Base-by-base conservation (phyloP, 2,329 filamentous ascomycete species). In the Aspergillus pseudotamarii region DNA sequence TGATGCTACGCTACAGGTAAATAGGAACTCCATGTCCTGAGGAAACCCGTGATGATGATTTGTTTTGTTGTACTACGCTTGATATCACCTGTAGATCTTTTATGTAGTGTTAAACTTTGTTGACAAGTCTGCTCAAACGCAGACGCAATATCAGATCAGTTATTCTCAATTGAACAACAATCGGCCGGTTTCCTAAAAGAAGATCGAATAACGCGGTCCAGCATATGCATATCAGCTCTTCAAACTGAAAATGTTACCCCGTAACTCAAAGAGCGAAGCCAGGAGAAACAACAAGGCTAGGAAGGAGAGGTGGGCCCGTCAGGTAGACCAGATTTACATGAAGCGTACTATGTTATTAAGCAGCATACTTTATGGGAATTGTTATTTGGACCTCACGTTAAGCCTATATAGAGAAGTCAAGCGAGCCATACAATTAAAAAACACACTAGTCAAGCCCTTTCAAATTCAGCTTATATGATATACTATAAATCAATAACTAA, bases 1-100 rank as follows among this genome's bases (percentile, higher is more conserved):
- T 55, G 63, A 64, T 48, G 57, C 50, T 54, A 64, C 51, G 57
- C 56, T 54, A 64, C 56, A 62, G 46, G 64, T 64, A 66, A 57
- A 66, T 66, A 62, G 53, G 45, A 57, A 56, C 36, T 55, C 51
- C 54, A 38, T 36, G 16, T 14, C 41, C 21, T 50, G 41, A 58
- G 43, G 45, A 23, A 58, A 28, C 26, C 43, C 36, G 28, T 58
- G 3, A 46, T 34, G 30, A 16, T 11, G 11, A 30, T 21, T 19
- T 36, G 10, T 12, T 38, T 38, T 26, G 19, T 16, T 34, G 28
- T 34, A n/a, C 11, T 19, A 16, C 28, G 16, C 26, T 32, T 32
- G 28, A 53, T 53, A 16, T 21, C 50, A 21, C 23, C 26, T 36
- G 28, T 34, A 36, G 23, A 26, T 51, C 23, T 2, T 9, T 9